Percentiles rank a stretch among this genome's conserved stretches.
Conservation (phyloP, 2,329 filamentous ascomycete species). For the Talaromyces marneffei region DNA sequence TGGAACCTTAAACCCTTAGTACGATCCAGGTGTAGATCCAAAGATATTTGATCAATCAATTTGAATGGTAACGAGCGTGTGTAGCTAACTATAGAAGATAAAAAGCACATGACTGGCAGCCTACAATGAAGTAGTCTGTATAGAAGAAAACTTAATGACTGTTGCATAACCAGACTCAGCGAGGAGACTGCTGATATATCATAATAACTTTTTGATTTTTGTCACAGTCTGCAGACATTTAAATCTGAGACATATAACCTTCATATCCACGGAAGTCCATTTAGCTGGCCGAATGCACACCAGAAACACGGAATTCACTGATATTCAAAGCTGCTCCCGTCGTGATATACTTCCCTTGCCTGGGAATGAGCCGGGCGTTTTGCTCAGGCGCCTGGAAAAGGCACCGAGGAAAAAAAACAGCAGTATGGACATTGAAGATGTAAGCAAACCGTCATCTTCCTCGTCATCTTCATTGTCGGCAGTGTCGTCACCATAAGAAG, state of each 20-base stretch:
- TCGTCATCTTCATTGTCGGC: slow-evolving; percentile 58
- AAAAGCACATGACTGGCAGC: slow-evolving; percentile 8
- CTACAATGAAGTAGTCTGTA: background rate
- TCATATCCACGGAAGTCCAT: background rate
- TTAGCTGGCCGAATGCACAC: background rate
- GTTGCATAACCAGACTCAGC: background rate
- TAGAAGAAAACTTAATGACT: background rate
- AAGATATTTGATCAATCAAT: background rate
- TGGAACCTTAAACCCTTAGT: background rate
- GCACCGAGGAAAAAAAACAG: background rate
- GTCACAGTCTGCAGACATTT: background rate
- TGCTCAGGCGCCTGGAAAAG: background rate
- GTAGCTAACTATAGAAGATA: background rate
- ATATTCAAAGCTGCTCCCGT: background rate
- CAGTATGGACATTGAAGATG: slow-evolving; percentile 32
- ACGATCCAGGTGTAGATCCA: background rate
- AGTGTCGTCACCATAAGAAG: slow-evolving; percentile 44
- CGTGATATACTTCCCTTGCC: background rate
- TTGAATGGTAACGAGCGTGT: slow-evolving; percentile 4
- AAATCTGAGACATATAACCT: background rate
- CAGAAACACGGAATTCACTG: background rate
- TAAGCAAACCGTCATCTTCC: slow-evolving; percentile 50
- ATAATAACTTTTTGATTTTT: slow-evolving; percentile 1
- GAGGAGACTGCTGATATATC: background rate
- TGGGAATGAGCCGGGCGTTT: background rate